Conservation (phyloP, 495 filamentous ascomycete species). For the Penicillium nucicola region DNA sequence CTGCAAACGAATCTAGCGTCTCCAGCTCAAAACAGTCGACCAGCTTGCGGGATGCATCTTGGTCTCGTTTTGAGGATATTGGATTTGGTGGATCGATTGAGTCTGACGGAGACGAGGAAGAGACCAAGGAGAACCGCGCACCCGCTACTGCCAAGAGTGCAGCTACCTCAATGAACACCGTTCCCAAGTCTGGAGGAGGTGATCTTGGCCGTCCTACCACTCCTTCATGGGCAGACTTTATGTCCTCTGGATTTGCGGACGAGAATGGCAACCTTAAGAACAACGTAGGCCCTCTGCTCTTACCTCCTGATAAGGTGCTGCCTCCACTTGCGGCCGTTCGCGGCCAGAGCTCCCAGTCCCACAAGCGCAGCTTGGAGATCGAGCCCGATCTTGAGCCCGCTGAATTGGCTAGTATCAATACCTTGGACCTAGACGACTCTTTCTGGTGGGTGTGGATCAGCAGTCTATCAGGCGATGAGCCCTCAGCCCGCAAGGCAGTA, state of each 20-base stretch:
- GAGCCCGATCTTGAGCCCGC: slow-evolving; percentile 76
- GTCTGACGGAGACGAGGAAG: slow-evolving; percentile 60
- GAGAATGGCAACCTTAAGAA: slow-evolving; percentile 49
- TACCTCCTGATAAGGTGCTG: slow-evolving; percentile 87
- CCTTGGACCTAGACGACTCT: slow-evolving; percentile 85
- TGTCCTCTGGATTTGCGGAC: slow-evolving; percentile 87
- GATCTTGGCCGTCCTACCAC: slow-evolving; percentile 84
- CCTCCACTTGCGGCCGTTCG: slow-evolving; percentile 72
- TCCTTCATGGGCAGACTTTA: slow-evolving; percentile 96
- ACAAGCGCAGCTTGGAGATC: slow-evolving; percentile 62
- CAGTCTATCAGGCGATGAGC: slow-evolving; percentile 89
- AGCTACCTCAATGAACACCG: slow-evolving; percentile 46
- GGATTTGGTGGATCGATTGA: slow-evolving; percentile 81
- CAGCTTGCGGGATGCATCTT: slow-evolving; percentile 77
- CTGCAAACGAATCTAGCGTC: slow-evolving; percentile 76
- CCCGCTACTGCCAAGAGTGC: slow-evolving; percentile 30
- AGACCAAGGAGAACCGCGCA: slow-evolving; percentile 44
- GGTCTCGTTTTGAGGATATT: slow-evolving; percentile 95
- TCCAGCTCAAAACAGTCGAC: slow-evolving; percentile 65
- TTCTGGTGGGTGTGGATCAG: slow-evolving; percentile 99
- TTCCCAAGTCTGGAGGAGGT: slow-evolving; percentile 57
- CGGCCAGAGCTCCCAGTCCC: slow-evolving; percentile 85
- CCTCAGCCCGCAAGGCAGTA: slow-evolving; percentile 76
- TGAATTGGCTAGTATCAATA: slow-evolving; percentile 86
- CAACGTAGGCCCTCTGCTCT: slow-evolving; percentile 57